phyloP scores from a whole-genome alignment of 305 asterid species.

The Galium porrigens region DNA sequence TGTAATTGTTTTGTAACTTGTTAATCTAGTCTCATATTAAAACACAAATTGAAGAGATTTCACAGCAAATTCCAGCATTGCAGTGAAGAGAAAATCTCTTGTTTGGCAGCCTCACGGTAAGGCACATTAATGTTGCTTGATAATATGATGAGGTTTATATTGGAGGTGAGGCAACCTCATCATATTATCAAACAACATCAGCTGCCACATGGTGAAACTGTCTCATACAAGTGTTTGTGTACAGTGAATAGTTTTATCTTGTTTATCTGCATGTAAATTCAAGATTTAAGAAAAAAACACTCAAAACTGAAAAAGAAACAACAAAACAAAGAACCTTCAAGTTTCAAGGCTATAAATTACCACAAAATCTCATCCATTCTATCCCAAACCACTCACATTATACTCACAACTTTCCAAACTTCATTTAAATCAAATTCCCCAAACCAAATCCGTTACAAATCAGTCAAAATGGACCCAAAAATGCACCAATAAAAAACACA shows the following conservation, averaged over 20 bases:
- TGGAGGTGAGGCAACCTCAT: too few relatives aligned
- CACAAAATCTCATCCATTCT: conserved; percentile 13
- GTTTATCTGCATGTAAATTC: not conserved
- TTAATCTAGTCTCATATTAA: too few relatives aligned
- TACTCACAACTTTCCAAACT: conserved; percentile 12
- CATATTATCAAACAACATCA: too few relatives aligned
- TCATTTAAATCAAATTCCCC: conserved; percentile 6
- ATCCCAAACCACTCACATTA: conserved; percentile 23
- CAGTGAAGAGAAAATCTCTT: too few relatives aligned
- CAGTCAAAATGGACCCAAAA: conserved; percentile 2
- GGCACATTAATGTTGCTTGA: too few relatives aligned
- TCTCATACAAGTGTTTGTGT: too few relatives aligned
- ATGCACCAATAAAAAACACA: conserved; percentile 27
- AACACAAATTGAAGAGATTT: too few relatives aligned
- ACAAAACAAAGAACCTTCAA: not conserved
- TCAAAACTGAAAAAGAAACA: not conserved
- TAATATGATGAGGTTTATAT: too few relatives aligned
- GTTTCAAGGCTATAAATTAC: conserved; percentile 10
- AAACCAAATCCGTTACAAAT: conserved; percentile 12
- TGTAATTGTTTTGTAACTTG: too few relatives aligned
- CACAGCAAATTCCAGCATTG: too few relatives aligned
- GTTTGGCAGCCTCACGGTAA: too few relatives aligned
- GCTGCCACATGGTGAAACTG: too few relatives aligned
- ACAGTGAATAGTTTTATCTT: not conserved
- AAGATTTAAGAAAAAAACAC: not conserved